Percentiles rank a stretch among this genome's conserved stretches.
These are phyloP conservation scores for Oligophagozyma castellii DNA, from an alignment of 1,139 yeast genomes.

Conservation along the genomic window DNA sequence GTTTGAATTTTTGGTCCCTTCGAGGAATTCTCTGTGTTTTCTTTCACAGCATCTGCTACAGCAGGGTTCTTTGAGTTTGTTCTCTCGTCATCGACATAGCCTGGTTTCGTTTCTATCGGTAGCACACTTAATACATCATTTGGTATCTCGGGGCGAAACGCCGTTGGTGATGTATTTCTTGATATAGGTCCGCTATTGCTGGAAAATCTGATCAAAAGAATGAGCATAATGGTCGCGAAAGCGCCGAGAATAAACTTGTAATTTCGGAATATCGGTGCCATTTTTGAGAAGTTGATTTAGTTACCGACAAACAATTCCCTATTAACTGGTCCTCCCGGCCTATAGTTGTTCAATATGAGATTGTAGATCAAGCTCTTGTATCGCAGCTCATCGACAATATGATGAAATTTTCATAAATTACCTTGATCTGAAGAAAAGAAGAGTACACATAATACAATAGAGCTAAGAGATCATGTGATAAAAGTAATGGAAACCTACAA, in stretches of 20 bases:
- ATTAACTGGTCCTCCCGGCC: no score
- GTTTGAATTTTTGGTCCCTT: constrained; percentile 3
- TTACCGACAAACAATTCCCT: no score
- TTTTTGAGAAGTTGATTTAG: no score
- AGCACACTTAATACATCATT: constrained; percentile 8
- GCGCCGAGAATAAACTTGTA: constrained; percentile 24
- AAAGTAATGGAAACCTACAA: no score
- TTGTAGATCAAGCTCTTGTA: no score
- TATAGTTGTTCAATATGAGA: no score
- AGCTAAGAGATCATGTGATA: no score
- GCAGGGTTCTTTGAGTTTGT: constrained; percentile 12
- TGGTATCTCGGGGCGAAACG: constrained; percentile 12
- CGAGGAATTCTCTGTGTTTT: constrained; percentile 3
- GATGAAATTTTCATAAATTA: no score
- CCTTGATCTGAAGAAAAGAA: no score
- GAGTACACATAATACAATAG: no score
- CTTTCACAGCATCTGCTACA: constrained; percentile 18
- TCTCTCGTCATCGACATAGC: constrained; percentile 13
- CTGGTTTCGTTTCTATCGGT: constrained; percentile 17
- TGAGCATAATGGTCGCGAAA: constrained; percentile 21
- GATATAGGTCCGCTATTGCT: constrained; percentile 6
- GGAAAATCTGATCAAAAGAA: constrained; percentile 21
- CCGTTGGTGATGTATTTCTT: constrained; percentile 10
- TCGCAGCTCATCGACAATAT: no score
- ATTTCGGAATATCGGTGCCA: constrained; percentile 16